Evolutionary conservation across 2,329 filamentous ascomycete genomes (phyloP).

Genomic region (Akanthomyces lecanii): DNA sequence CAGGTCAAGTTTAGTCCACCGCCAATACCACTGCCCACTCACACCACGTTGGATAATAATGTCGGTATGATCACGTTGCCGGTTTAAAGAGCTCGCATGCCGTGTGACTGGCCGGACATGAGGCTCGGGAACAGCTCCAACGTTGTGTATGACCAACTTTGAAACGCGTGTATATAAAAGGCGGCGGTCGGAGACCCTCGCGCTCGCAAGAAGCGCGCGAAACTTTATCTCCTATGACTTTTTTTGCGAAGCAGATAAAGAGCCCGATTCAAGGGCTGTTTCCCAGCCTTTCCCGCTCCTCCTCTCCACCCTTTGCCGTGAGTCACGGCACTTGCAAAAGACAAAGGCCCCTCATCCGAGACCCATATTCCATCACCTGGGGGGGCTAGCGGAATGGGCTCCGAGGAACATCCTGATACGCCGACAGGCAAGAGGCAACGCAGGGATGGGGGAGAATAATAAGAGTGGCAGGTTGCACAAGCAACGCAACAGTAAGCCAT

Average conservation of each 20-base stretch:
- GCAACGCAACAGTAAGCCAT: not conserved
- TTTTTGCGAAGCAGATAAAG: not conserved
- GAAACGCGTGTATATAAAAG: not conserved
- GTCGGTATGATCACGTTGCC: constrained; percentile 2
- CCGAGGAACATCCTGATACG: not conserved
- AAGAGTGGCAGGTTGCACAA: constrained; percentile 6
- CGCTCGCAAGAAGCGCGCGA: too few species aligned
- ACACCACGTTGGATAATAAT: not conserved
- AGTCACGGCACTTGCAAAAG: constrained; percentile 14
- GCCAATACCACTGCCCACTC: constrained; percentile 7
- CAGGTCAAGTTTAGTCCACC: not conserved
- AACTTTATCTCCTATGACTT: not conserved
- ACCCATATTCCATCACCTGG: constrained; percentile 7
- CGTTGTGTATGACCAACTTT: constrained; percentile 1
- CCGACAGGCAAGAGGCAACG: not conserved
- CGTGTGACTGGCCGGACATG: constrained; percentile 8
- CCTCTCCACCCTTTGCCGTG: constrained; percentile 15
- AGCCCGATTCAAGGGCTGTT: constrained; percentile 4
- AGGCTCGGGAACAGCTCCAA: constrained; percentile 8
- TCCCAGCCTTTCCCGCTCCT: constrained; percentile 14
- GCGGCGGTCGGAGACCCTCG: not conserved
- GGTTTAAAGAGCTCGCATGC: constrained; percentile 11
- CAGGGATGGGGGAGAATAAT: not conserved
- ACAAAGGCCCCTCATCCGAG: constrained; percentile 7
- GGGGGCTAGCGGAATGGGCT: constrained; percentile 4